Base-by-base conservation (phyloP, 805 yeast genomes). In the Nakazawaea ernobii region DNA sequence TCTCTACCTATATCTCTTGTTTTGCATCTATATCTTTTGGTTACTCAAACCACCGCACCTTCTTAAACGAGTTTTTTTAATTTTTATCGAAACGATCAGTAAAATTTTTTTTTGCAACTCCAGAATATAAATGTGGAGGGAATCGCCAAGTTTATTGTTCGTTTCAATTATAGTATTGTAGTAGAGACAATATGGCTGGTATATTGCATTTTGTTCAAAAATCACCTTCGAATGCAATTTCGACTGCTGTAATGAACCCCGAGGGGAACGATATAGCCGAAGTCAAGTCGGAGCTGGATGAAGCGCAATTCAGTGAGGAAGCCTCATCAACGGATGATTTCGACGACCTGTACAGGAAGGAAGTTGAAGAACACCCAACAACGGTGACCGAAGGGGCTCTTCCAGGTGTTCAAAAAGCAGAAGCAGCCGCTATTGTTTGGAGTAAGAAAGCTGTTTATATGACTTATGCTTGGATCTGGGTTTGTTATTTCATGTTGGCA, bases 381-480 rank as follows among this genome's bases (percentile, higher is more conserved):
- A 49, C 47, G 17, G 56, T 54, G 11, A 51, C 58, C 32, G 41
- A 48, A 10, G 59, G 54, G 41, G 59, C 59, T 29, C 54, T 47
- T n/a, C 58, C 54, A 6, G 67, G 66, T 44, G 60, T 64, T 5
- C 52, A 59, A 32, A 58, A 60, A 36, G 54, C 54, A 8, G 68
- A 66, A 52, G 69, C 63, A 6, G 56, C 55, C 17, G 53, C 62
- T n/a, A 36, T 52, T 33, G 67, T 63, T 14, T 66, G 69, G 70
- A 38, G 58, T 28, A 58, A 50, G 41, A 52, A 48, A 30, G 55
- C 60, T 5, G 53, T 65, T 39, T 59, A 59, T 35, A 13, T 41
- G 6, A 58, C 59, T 14, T 65, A 62, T 46, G 60, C 59, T 13
- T 56, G 62, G 64, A 64, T 65, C 48, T 65, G 69, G 69, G 55